Conservation (phyloP, 1,139 yeast genomes). For the Tardiomyces digboiensis region DNA sequence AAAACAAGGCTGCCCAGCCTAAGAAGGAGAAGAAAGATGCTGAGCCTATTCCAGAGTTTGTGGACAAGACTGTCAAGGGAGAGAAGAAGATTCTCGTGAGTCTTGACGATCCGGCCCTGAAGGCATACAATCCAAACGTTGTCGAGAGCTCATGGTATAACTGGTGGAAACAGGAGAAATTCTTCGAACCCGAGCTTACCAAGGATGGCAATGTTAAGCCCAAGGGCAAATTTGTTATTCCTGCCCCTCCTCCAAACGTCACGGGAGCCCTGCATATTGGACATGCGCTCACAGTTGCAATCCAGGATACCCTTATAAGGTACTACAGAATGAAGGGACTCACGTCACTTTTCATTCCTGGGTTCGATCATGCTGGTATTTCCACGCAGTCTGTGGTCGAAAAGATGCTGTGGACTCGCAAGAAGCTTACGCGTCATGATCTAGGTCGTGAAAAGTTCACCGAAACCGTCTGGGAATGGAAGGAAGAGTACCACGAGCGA, state of each 20-base stretch:
- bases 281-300: constrained; percentile 91
- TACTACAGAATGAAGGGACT: constrained; percentile 97
- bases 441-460: constrained; percentile 87
- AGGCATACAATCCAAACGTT: constrained; percentile 85
- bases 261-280: constrained; percentile 99
- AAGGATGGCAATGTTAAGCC: constrained; percentile 67
- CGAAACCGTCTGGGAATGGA: constrained; percentile 97
- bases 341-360: constrained; percentile 89
- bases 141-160: constrained; percentile 97
- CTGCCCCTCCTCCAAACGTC: constrained; percentile 98
- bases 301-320: constrained; percentile 90
- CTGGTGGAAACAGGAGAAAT: constrained; percentile 93
- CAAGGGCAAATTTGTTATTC: constrained; percentile 80
- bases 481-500: constrained; percentile 81
- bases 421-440: constrained; percentile 88
- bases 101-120: constrained; percentile 86
- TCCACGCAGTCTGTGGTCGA: constrained; percentile 99
- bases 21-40: constrained; percentile 65
- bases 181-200: constrained; percentile 79
- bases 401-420: constrained; percentile 86
- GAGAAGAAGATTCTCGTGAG: constrained; percentile 82
- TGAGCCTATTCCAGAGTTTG: constrained; percentile 73
- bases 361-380: constrained; percentile 99
- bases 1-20: constrained; percentile 33
- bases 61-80: constrained; percentile 77